These are phyloP conservation scores for Haberlea rhodopensis DNA, from an alignment of 257 asterid genomes.

Conservation along the genomic window DNA sequence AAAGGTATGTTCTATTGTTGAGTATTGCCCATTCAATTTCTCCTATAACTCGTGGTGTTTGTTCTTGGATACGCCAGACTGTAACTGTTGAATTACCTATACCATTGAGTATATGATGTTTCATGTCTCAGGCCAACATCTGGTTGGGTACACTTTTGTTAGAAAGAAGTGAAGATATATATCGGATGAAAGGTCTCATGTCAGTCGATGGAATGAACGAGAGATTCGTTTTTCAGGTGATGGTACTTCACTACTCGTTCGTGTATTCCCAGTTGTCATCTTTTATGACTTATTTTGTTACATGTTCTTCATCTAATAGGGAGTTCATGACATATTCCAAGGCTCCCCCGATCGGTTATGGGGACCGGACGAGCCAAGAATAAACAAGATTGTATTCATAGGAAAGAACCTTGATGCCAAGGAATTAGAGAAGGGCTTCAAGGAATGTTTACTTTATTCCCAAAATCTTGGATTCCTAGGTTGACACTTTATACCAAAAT, in stretches of 20 bases:
- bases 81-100: not conserved
- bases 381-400: conserved; percentile 86
- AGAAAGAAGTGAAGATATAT: conserved; percentile 89
- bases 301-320: conserved; percentile 36
- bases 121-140: conserved; percentile 71
- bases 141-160: conserved; percentile 85
- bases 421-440: conserved; percentile 86
- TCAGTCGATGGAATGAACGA: conserved; percentile 89
- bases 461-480: not conserved
- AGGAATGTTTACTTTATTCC: conserved; percentile 50
- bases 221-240: conserved; percentile 96
- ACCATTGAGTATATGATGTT: conserved; percentile 4
- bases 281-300: not conserved
- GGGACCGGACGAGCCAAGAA: conserved; percentile 66
- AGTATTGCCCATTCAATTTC: not conserved
- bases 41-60: not conserved
- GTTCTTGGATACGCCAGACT: not conserved
- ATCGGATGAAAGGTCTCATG: conserved; percentile 92
- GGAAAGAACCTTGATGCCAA: conserved; percentile 74
- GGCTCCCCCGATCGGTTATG: conserved; percentile 92
- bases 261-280: not conserved
- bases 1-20: conserved; percentile 47
- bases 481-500: no score
- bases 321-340: conserved; percentile 96
- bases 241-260: not conserved